Conservation (phyloP, 2,329 filamentous ascomycete species). For the Xylariomycetidae sp. region DNA sequence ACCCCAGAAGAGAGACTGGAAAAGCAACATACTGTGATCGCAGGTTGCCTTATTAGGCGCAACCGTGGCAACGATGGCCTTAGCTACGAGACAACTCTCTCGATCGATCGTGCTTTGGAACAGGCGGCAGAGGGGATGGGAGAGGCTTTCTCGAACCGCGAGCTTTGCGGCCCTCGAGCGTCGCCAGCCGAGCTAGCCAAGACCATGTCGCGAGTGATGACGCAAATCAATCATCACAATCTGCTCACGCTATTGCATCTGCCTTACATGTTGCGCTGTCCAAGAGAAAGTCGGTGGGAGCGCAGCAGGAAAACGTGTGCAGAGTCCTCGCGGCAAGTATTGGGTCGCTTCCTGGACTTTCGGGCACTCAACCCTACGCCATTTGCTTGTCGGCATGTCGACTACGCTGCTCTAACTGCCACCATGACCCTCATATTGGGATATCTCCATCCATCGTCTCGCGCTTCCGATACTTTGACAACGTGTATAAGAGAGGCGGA, state of each 20-base stretch:
- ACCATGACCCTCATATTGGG: conserved; percentile 45
- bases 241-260: conserved; percentile 48
- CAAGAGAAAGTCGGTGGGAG: conserved; percentile 33
- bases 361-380: conserved; percentile 31
- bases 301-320: conserved; percentile 44
- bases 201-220: conserved; percentile 28
- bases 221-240: conserved; percentile 46
- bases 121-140: conserved; percentile 35
- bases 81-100: conserved; percentile 26
- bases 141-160: conserved; percentile 43
- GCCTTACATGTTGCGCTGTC: conserved; percentile 44
- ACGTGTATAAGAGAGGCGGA: conserved; percentile 27
- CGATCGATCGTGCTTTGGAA: conserved; percentile 43
- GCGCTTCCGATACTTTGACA: no score
- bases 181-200: no score
- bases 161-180: no score
- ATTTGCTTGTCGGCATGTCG: conserved; percentile 40
- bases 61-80: conserved; percentile 26
- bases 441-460: conserved; percentile 43
- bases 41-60: conserved; percentile 40
- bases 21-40: conserved; percentile 36
- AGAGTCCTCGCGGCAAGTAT: conserved; percentile 43
- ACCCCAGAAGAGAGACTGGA: conserved; percentile 37
- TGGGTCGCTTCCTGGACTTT: conserved; percentile 43
- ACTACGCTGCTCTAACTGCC: conserved; percentile 47